Percentiles rank a stretch among this genome's conserved stretches.
These are phyloP conservation scores for Plasmodium inui DNA, from an alignment of 169 alveolate species.

Conservation along the genomic window DNA sequence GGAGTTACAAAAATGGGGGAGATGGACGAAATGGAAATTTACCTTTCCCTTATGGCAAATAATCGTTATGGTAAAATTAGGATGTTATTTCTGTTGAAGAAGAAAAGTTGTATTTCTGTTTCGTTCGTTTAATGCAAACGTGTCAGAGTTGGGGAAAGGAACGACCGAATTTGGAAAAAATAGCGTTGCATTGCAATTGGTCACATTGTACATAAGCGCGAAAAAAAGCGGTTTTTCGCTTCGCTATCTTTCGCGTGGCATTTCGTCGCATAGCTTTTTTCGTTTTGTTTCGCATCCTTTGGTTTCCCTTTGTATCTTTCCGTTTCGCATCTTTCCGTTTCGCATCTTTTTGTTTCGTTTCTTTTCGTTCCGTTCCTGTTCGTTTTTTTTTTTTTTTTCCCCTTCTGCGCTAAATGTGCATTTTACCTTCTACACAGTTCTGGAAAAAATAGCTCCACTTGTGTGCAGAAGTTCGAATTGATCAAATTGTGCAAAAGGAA, in stretches of 20 bases:
- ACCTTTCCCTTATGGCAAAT: background rate
- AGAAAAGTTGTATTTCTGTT: background rate
- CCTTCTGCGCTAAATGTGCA: background rate
- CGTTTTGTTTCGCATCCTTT: no score
- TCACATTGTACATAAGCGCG: background rate
- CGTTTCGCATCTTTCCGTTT: no score
- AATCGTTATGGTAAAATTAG: background rate
- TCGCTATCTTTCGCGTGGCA: background rate
- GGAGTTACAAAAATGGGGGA: background rate
- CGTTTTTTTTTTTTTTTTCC: constrained; percentile 1
- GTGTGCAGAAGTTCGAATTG: background rate
- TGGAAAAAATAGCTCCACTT: constrained; percentile 9
- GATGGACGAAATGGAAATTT: background rate
- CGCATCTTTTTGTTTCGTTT: background rate
- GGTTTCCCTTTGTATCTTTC: no score
- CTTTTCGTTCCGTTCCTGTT: background rate
- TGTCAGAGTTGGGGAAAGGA: background rate
- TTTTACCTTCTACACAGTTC: background rate
- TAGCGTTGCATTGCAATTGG: background rate
- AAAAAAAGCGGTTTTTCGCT: background rate
- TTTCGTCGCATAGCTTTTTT: background rate
- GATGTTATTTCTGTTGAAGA: background rate
- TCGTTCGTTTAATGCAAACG: background rate
- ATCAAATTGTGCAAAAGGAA: background rate
- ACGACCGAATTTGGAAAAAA: background rate